Percentiles rank a stretch among this genome's conserved stretches.
Conservation (phyloP, 257 asterid species). For the Echites panduratus region DNA sequence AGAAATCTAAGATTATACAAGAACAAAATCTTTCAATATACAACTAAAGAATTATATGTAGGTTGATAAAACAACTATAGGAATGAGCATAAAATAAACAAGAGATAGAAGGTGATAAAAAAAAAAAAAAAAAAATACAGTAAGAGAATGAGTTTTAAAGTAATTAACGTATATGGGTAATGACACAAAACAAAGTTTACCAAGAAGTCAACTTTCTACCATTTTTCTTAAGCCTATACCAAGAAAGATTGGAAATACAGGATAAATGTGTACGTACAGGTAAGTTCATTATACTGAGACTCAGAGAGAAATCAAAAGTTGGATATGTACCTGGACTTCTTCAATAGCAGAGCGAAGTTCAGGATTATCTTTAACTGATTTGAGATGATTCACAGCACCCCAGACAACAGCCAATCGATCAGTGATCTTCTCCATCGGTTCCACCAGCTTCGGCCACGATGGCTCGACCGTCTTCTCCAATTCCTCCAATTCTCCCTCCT, state of each 20-base stretch:
- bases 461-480: slow-evolving; percentile 92
- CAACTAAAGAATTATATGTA: not conserved
- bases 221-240: not conserved
- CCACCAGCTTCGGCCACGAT: slow-evolving; percentile 92
- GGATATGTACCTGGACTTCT: slow-evolving; percentile 78
- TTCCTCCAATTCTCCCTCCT: slow-evolving; percentile 73
- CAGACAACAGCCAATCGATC: slow-evolving; percentile 75
- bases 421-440: slow-evolving; percentile 78
- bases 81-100: not conserved
- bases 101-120: not conserved
- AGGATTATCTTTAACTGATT: slow-evolving; percentile 77
- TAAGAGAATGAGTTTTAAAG: not conserved
- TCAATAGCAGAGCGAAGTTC: slow-evolving; percentile 95
- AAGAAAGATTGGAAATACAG: not conserved
- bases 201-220: not conserved
- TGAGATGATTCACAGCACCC: slow-evolving; percentile 95
- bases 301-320: not conserved
- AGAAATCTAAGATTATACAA: not conserved
- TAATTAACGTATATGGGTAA: not conserved
- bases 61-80: not conserved
- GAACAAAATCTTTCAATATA: slow-evolving; percentile 2
- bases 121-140: not conserved
- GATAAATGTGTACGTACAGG: not conserved
- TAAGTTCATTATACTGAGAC: not conserved
- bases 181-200: not conserved